Conservation (phyloP, 805 yeast species). For the Maudiozyma pseudohumilis region DNA sequence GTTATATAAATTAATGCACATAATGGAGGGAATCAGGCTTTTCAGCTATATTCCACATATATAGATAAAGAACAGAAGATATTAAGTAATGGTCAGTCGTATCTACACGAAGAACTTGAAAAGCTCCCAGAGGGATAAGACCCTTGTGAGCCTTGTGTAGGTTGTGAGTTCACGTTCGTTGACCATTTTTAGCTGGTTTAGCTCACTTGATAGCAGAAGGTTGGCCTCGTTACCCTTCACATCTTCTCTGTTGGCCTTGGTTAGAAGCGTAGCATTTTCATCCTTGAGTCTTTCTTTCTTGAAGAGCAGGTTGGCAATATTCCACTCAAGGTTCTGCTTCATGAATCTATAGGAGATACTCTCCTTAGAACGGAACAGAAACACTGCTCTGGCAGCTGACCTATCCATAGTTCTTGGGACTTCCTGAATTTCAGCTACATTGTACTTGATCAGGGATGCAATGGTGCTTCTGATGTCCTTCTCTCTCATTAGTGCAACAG, state of each 20-base stretch:
- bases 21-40: no score
- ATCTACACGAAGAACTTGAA: slow-evolving; percentile 27
- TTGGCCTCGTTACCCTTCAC: slow-evolving; percentile 76
- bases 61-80: no score
- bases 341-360: slow-evolving; percentile 39
- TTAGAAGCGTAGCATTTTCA: slow-evolving; percentile 56
- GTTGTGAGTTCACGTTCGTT: slow-evolving; percentile 47
- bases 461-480: slow-evolving; percentile 64
- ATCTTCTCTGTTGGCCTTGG: slow-evolving; percentile 82
- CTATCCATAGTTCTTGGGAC: slow-evolving; percentile 87
- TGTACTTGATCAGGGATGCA: slow-evolving; percentile 53
- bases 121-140: slow-evolving; percentile 47
- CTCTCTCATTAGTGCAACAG: slow-evolving; percentile 67
- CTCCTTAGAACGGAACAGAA: slow-evolving; percentile 65
- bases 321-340: slow-evolving; percentile 39
- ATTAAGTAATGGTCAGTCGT: neutral
- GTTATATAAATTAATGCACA: no score
- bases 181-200: slow-evolving; percentile 55
- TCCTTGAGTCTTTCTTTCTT: slow-evolving; percentile 46
- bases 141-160: slow-evolving; percentile 45
- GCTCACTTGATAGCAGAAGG: slow-evolving; percentile 62
- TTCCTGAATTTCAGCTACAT: slow-evolving; percentile 82
- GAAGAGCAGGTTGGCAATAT: slow-evolving; percentile 37
- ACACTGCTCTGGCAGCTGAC: slow-evolving; percentile 82
- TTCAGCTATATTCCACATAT: neutral